A percentile compares a stretch with the other conserved stretches of the same genome.
Evolutionary conservation across 2,329 filamentous ascomycete species (phyloP).

Genomic region (Pseudogymnoascus sp.): DNA sequence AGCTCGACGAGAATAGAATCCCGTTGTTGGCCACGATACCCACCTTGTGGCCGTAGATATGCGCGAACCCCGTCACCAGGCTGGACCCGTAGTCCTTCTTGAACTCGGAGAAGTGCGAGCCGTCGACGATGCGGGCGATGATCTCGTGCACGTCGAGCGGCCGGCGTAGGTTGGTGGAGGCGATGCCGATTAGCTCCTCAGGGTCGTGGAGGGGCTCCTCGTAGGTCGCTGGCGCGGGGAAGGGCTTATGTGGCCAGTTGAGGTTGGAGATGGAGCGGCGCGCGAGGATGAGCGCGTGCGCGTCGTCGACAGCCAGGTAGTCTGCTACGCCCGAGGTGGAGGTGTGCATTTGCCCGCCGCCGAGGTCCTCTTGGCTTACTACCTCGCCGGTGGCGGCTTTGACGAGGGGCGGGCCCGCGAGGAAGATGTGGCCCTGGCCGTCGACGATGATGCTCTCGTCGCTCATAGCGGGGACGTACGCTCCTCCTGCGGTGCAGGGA

Average conservation of each 20-base stretch:
- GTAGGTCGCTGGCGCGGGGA: constrained; percentile 40
- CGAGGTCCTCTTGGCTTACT: constrained; percentile 83
- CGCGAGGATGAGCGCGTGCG: constrained; percentile 81
- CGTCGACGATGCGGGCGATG: constrained; percentile 88
- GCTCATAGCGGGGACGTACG: constrained; percentile 95
- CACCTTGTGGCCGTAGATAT: constrained; percentile 82
- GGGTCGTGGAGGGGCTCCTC: constrained; percentile 75
- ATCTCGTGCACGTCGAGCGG: constrained; percentile 83
- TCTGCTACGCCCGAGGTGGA: constrained; percentile 90
- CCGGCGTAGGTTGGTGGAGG: constrained; percentile 80
- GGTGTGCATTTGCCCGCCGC: constrained; percentile 82
- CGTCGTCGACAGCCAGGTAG: constrained; percentile 89
- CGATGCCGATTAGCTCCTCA: constrained; percentile 77
- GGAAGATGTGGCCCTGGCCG: constrained; percentile 94
- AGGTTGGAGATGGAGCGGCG: constrained; percentile 79
- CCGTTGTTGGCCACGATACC: constrained; percentile 95
- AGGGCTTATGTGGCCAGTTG: constrained; percentile 64
- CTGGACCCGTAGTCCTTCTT: constrained; percentile 86
- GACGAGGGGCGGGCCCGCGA: constrained; percentile 87
- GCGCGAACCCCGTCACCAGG: constrained; percentile 84
- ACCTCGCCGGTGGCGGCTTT: constrained; percentile 94
- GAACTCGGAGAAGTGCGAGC: constrained; percentile 85
- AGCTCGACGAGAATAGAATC: constrained; percentile 82
- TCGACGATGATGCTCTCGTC: constrained; percentile 96
- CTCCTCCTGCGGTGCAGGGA: constrained; percentile 89